These are phyloP conservation scores for Drechslerella stenobrocha DNA, from an alignment of 2,329 filamentous ascomycete species.

Conservation along the genomic window DNA sequence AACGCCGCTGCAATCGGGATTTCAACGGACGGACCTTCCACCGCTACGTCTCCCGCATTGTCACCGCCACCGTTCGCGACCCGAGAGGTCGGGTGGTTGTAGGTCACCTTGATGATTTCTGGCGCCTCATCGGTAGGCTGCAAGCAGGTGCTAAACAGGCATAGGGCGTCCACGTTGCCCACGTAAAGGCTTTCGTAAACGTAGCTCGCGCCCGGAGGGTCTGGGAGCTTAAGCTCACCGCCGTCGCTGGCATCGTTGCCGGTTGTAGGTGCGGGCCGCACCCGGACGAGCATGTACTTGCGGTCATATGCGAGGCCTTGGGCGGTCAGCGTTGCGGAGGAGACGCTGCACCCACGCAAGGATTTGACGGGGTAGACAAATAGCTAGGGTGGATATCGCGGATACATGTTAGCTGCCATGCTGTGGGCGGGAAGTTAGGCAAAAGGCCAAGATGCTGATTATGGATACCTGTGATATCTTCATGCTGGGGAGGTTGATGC, in stretches of 20 bases:
- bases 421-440: too few species aligned
- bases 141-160: conserved; percentile 60
- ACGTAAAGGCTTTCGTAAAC: conserved; percentile 65
- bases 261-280: background rate
- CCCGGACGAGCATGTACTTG: conserved; percentile 65
- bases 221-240: too few species aligned
- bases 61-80: conserved; percentile 1
- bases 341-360: conserved; percentile 65
- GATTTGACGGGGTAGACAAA: conserved; percentile 76
- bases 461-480: conserved; percentile 40
- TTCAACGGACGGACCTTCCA: conserved; percentile 58
- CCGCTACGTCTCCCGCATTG: conserved; percentile 51
- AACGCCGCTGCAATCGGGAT: conserved; percentile 64
- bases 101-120: conserved; percentile 48
- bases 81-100: conserved; percentile 14
- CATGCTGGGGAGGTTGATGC: too few species aligned
- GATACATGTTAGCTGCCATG: too few species aligned
- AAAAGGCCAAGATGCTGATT: background rate
- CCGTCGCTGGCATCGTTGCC: too few species aligned
- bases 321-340: conserved; percentile 62
- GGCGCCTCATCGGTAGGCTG: conserved; percentile 60
- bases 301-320: conserved; percentile 70
- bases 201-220: background rate
- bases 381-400: conserved; percentile 56
- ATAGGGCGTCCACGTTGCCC: conserved; percentile 63